Base-by-base conservation (phyloP, 139 green algal species). In the Asterochloris sp. region DNA sequence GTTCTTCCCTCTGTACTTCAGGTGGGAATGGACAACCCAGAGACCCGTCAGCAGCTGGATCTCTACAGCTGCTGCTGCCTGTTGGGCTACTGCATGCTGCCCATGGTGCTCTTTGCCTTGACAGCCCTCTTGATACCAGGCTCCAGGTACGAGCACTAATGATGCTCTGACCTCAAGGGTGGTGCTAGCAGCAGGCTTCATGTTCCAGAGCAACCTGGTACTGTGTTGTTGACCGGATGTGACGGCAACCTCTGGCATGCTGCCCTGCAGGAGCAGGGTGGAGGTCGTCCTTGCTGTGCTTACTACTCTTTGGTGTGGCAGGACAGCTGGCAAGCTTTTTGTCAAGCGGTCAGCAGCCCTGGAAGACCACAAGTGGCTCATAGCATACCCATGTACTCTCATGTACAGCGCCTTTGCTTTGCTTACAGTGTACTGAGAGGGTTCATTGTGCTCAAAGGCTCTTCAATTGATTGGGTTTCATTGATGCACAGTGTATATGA, bases 21-120 rank as follows among this genome's bases (percentile, higher is more conserved):
- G 38, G 38, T 54, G 8, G 89, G 84, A 4, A 47, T 54, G 9
- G 83, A 87, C 68, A 79, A 83, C 17, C 82, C 78, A 26, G 87
- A 90, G 66, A 77, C 83, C 2, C 38, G 38, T 54, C 84, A 87
- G 73, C 87, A 83, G 12, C 87, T 98, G 13, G 94, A 95, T 86
- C 80, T 98, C 13, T 98, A 99, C 89, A 87, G 80, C 82, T 91
- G 87, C 83, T 97, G 91, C 82, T 98, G 95, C 83, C 83, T 98
- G 62, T 80, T 96, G 54, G 96, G 96, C 79, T 98, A 98, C 83
- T 91, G 92, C 82, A 86, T 98, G 83, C 83, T 98, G 63, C 96
- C 96, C 11, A 82, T 98, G 24, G 85, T 97, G 14, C 62, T 93
- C 11, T 90, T 94, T 84, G 91, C 88, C 2, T 80, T 92, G 0